phyloP scores from a whole-genome alignment of 2,329 filamentous ascomycete genomes.

The Alternaria triticimaculans region DNA sequence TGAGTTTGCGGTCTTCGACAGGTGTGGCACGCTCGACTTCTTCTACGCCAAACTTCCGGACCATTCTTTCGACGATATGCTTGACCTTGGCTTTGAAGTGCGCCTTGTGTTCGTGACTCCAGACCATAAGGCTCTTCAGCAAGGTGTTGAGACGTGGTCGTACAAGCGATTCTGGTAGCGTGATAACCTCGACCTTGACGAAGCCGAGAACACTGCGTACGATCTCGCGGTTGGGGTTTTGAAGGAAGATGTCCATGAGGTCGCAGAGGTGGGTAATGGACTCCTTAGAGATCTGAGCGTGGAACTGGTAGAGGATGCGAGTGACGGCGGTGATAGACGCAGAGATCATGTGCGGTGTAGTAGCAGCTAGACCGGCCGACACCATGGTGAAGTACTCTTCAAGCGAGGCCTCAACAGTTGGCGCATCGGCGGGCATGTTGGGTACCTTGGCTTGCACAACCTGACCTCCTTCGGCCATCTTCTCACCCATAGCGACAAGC shows the following conservation, averaged over 20 bases:
- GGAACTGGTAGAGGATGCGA: slow-evolving; percentile 92
- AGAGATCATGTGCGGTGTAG: slow-evolving; percentile 95
- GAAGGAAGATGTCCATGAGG: slow-evolving; percentile 95
- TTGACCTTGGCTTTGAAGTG: slow-evolving; percentile 98
- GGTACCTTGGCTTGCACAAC: slow-evolving; percentile 88
- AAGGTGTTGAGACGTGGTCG: slow-evolving; percentile 76
- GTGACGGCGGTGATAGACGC: slow-evolving; percentile 95
- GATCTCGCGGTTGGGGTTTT: slow-evolving; percentile 95
- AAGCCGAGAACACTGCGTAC: slow-evolving; percentile 94
- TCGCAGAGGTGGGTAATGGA: slow-evolving; percentile 85
- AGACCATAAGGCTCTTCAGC: slow-evolving; percentile 89
- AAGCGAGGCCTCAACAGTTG: slow-evolving; percentile 77
- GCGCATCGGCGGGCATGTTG: slow-evolving; percentile 83
- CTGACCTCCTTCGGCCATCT: slow-evolving; percentile 74
- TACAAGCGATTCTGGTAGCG: slow-evolving; percentile 80
- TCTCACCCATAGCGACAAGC: slow-evolving; percentile 85
- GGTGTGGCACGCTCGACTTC: slow-evolving; percentile 81
- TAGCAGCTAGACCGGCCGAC: slow-evolving; percentile 89
- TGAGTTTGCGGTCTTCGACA: slow-evolving; percentile 85
- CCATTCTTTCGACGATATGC: slow-evolving; percentile 94
- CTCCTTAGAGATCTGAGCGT: slow-evolving; percentile 69
- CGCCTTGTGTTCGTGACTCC: slow-evolving; percentile 98
- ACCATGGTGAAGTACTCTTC: slow-evolving; percentile 99
- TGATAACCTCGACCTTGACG: slow-evolving; percentile 93
- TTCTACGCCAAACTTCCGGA: slow-evolving; percentile 86